phyloP scores from a whole-genome alignment of 1,284 basidiomycete genomes.

The Erythrobasidium hasegawianum region DNA sequence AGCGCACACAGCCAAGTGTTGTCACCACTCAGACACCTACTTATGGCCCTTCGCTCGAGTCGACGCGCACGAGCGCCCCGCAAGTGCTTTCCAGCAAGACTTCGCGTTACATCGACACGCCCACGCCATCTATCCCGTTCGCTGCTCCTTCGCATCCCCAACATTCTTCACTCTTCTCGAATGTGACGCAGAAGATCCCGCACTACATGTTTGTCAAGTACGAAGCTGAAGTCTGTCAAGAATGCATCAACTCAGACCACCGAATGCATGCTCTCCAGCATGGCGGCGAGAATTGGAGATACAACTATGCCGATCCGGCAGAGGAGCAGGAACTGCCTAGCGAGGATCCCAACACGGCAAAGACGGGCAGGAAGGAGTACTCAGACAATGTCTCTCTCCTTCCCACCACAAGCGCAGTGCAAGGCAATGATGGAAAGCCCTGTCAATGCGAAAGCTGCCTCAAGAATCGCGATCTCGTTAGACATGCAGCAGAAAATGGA shows the following conservation, averaged over 20 bases:
- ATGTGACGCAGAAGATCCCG: conserved; percentile 19
- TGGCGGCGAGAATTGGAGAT: conserved; percentile 30
- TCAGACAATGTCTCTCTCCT: conserved; percentile 16
- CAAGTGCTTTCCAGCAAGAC: conserved; percentile 11
- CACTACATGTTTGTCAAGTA: conserved; percentile 35
- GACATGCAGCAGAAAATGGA: conserved; percentile 30
- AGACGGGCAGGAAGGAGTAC: conserved; percentile 22
- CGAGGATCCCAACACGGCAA: conserved; percentile 24
- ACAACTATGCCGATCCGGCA: conserved; percentile 24
- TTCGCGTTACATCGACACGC: conserved; percentile 18
- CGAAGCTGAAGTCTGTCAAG: conserved; percentile 24
- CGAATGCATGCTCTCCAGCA: conserved; percentile 17
- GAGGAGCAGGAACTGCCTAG: conserved; percentile 21
- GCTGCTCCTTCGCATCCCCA: conserved; percentile 21
- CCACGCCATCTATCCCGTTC: conserved; percentile 14
- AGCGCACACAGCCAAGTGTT: not conserved
- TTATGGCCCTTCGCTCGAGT: conserved; percentile 13
- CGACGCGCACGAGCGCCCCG: not conserved
- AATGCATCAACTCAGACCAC: conserved; percentile 21
- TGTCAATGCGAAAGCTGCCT: conserved; percentile 31
- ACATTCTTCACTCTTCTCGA: conserved; percentile 7
- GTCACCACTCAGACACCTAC: conserved; percentile 1
- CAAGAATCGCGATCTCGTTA: conserved; percentile 26
- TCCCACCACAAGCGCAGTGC: not conserved
- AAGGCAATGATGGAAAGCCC: conserved; percentile 1